These are phyloP conservation scores for Chondrus crispus DNA, from an alignment of 23 red algal species.

Conservation along the genomic window DNA sequence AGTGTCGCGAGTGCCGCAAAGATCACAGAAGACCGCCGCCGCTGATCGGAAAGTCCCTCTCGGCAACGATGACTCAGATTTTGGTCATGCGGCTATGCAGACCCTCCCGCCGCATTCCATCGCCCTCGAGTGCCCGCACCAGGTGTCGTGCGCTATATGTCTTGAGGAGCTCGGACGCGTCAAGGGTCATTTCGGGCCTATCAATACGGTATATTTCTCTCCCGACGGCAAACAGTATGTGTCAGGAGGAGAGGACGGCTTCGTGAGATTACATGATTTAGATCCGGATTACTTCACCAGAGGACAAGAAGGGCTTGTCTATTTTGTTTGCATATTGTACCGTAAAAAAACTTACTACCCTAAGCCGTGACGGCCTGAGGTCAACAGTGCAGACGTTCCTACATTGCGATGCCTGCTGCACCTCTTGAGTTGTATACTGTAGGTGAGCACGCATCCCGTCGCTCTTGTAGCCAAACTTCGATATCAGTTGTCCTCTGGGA, in stretches of 20 bases:
- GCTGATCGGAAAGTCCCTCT: too few relatives aligned
- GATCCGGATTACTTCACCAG: conserved; percentile 87
- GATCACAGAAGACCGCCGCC: too few relatives aligned
- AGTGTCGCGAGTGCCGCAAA: neutral
- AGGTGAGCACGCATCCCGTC: too few relatives aligned
- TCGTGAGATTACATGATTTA: conserved; percentile 94
- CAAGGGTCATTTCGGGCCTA: conserved; percentile 97
- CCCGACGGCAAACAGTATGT: conserved; percentile 85
- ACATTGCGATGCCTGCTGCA: too few relatives aligned
- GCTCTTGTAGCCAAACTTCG: too few relatives aligned
- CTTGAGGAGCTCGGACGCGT: conserved; percentile 68
- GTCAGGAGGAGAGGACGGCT: conserved; percentile 92
- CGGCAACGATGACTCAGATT: neutral
- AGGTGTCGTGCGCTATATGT: conserved; percentile 43
- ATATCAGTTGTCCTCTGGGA: conserved; percentile 76
- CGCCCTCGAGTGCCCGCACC: conserved; percentile 35
- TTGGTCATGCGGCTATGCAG: neutral
- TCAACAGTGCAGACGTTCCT: neutral
- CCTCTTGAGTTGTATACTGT: too few relatives aligned
- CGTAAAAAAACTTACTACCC: neutral
- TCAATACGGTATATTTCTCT: conserved; percentile 90
- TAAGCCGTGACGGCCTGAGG: neutral
- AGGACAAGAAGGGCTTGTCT: conserved; percentile 53
- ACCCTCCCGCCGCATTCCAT: too few relatives aligned
- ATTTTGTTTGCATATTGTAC: neutral